A percentile compares a stretch with the other conserved stretches of the same genome.
Conservation (phyloP, 164 flowering plant species). For the Magnolia officinalis region DNA sequence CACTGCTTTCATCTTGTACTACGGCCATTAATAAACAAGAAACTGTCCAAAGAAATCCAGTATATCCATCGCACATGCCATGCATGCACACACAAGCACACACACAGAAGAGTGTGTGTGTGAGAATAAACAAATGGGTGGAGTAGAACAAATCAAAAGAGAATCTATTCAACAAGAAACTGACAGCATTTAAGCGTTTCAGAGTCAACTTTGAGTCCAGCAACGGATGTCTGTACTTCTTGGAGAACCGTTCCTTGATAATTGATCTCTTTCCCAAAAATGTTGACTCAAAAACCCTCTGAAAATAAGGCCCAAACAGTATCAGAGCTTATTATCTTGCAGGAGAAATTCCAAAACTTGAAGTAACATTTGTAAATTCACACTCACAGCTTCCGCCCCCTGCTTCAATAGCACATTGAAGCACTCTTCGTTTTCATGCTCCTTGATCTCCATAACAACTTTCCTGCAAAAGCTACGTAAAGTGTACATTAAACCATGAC, state of each 20-base stretch:
- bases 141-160: not conserved
- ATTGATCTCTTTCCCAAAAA: slow-evolving; percentile 77
- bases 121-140: not conserved
- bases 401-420: slow-evolving; percentile 69
- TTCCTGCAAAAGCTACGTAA: not conserved
- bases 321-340: not conserved
- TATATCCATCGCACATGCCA: no score
- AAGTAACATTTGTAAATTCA: not conserved
- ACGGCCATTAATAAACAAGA: no score
- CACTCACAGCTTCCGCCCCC: slow-evolving; percentile 98
- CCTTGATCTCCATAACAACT: slow-evolving; percentile 35
- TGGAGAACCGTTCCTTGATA: slow-evolving; percentile 90
- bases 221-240: slow-evolving; percentile 90
- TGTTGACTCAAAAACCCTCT: slow-evolving; percentile 81
- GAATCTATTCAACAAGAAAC: slow-evolving; percentile 20
- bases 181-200: slow-evolving; percentile 87
- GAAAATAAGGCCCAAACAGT: slow-evolving; percentile 18
- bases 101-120: not conserved
- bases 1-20: no score
- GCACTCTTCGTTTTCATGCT: slow-evolving; percentile 23
- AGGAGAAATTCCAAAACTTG: not conserved
- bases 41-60: no score
- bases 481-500: not conserved
- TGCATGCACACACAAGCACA: no score
- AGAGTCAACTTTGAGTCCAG: slow-evolving; percentile 79